Percentiles rank a stretch among this genome's conserved stretches.
Evolutionary conservation across 306 rosid genomes (phyloP).

Genomic region (Castanopsis chinensis): DNA sequence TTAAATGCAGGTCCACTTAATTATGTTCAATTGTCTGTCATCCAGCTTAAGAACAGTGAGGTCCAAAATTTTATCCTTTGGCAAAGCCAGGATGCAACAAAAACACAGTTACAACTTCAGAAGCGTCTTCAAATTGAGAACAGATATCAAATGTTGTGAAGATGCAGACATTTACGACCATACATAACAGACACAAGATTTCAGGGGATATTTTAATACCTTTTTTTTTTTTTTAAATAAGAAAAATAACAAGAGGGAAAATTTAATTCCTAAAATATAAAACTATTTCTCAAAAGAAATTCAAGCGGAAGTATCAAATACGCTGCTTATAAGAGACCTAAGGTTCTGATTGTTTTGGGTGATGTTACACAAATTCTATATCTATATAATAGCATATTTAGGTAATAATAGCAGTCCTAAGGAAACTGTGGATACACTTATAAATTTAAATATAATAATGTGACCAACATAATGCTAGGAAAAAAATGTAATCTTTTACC

Average conservation of each 20-base stretch:
- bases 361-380: background rate
- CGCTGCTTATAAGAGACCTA: background rate
- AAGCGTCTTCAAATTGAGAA: background rate
- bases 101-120: background rate
- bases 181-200: too few species aligned
- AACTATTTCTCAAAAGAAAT: background rate
- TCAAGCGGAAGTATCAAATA: background rate
- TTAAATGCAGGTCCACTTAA: background rate
- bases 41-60: background rate
- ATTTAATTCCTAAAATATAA: background rate
- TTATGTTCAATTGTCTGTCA: background rate
- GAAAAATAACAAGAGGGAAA: background rate
- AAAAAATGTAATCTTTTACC: constrained; percentile 42
- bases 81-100: background rate
- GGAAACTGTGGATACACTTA: background rate
- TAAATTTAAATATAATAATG: background rate
- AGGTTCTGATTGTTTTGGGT: background rate
- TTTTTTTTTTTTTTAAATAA: too few species aligned
- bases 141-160: background rate
- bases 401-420: background rate
- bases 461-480: background rate
- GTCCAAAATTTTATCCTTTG: background rate
- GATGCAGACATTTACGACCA: background rate
- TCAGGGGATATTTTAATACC: too few species aligned
- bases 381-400: background rate